Evolutionary conservation across 805 yeast genomes (phyloP).

Genomic region (Candida palmyrensis): DNA sequence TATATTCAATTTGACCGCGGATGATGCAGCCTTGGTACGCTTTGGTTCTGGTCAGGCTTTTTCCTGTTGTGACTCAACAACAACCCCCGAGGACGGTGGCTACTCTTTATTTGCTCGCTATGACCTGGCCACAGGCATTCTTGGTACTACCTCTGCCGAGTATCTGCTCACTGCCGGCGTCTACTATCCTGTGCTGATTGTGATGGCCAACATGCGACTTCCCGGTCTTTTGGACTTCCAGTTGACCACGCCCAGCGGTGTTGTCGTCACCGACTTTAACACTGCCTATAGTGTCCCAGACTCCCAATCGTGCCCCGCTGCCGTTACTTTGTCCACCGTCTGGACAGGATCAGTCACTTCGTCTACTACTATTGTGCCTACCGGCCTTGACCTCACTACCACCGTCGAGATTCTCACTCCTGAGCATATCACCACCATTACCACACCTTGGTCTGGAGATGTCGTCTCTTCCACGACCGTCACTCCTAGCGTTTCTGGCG

Average conservation of each 20-base stretch:
- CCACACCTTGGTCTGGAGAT: slow-evolving; percentile 9
- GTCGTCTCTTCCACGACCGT: slow-evolving; percentile 5
- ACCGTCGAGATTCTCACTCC: slow-evolving; percentile 7
- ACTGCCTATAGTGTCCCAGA: slow-evolving; percentile 3
- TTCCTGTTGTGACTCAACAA: not conserved
- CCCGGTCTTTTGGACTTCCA: not conserved
- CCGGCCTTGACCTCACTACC: slow-evolving; percentile 5
- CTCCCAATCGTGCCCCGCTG: slow-evolving; percentile 1
- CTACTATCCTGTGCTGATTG: slow-evolving; percentile 3
- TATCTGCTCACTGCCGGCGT: slow-evolving; percentile 1
- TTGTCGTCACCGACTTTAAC: not conserved
- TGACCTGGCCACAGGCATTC: not conserved
- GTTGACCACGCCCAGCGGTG: not conserved
- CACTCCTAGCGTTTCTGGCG: slow-evolving; percentile 3
- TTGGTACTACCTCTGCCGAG: not conserved
- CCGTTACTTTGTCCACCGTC: not conserved
- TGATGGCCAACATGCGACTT: not conserved
- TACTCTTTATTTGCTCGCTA: not conserved
- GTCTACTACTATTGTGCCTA: slow-evolving; percentile 5
- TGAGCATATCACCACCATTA: not conserved
- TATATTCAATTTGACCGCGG: not conserved
- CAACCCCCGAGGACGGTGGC: not conserved
- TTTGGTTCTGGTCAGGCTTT: slow-evolving; percentile 1
- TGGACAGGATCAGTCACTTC: slow-evolving; percentile 9
- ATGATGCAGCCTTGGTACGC: not conserved